Base-by-base conservation (phyloP, 2,329 filamentous ascomycete genomes). In the Metarhizium rileyi region DNA sequence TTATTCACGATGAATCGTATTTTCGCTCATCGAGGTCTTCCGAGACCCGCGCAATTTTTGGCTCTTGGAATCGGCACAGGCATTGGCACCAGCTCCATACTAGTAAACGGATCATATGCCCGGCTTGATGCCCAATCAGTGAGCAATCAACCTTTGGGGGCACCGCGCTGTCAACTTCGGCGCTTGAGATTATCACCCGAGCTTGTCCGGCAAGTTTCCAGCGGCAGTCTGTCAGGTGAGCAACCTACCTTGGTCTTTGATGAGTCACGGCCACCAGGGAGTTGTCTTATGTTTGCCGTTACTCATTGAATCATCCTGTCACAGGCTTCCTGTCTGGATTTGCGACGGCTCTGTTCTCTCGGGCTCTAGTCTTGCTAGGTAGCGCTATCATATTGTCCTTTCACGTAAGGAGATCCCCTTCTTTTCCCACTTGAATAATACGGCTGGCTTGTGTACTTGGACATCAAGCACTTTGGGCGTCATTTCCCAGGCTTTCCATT, bases 291-390 rank as follows among this genome's bases (percentile, higher is more conserved):
- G 22, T 22, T 4, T 5, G 9, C 8, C 20, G 25, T 16, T 42
- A 6, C 18, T 40, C n/a, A 28, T 36, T 42, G 47, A 43, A 47
- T 35, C 45, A n/a, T 28, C 18, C 16, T 14, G 3, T 16, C 26
- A 3, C 48, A 84, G 82, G 83, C 18, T 78, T 86, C 49, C 57
- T 76, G n/a, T 67, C 75, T 3, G 85, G 85, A 1, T 58, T 90
- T 28, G 68, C 83, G 0, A 74, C 90, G 25, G 81, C 81, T 51
- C 70, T 84, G 16, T 88, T 90, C 63, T 88, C 84, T 8, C 80
- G 80, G 61, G 80, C 83, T 1, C 68, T 90, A 44, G 83, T 84
- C 1, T 59, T 90, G 16, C 63, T 90, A 20, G 68, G 86, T 20
- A 85, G 86, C 0, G 60, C 87, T 12, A 66, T 81, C 9, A 76